These are phyloP conservation scores for Holtermanniella nyarrowii DNA, from an alignment of 768 basidiomycete genomes.

Conservation along the genomic window DNA sequence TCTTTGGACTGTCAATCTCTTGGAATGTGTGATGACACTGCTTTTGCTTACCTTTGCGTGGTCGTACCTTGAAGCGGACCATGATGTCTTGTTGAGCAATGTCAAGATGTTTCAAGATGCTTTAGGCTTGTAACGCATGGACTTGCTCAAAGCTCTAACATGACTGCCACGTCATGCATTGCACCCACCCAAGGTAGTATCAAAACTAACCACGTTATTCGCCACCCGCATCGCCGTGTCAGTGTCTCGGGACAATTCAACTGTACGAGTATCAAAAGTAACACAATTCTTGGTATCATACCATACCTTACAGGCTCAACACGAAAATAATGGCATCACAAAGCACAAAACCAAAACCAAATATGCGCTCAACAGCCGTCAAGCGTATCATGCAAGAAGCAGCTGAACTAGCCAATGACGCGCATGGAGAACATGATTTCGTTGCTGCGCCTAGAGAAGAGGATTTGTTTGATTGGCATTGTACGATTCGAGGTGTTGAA, in stretches of 20 bases:
- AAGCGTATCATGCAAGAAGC: constrained; percentile 98
- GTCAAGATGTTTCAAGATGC: too few species aligned
- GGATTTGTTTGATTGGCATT: constrained; percentile 73
- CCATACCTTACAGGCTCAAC: background rate
- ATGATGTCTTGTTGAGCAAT: too few species aligned
- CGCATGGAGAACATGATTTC: constrained; percentile 62
- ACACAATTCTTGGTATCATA: too few species aligned
- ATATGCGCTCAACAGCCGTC: constrained; percentile 53
- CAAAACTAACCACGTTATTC: too few species aligned
- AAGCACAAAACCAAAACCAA: constrained; percentile 20
- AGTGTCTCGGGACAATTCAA: too few species aligned
- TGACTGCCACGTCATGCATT: too few species aligned
- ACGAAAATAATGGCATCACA: background rate
- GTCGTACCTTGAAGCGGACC: constrained; percentile 30
- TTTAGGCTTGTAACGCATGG: too few species aligned
- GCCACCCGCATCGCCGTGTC: too few species aligned
- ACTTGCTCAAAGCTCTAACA: too few species aligned
- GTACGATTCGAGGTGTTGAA: constrained; percentile 78
- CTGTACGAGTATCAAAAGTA: too few species aligned
- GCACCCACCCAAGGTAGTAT: too few species aligned
- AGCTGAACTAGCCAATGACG: constrained; percentile 71
- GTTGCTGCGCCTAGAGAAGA: constrained; percentile 58
- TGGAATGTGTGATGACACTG: background rate
- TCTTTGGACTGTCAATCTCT: constrained; percentile 7
- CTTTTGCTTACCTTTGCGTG: constrained; percentile 17